These are phyloP conservation scores for Gossypium davidsonii DNA, from an alignment of 441 rosid species.

Conservation along the genomic window DNA sequence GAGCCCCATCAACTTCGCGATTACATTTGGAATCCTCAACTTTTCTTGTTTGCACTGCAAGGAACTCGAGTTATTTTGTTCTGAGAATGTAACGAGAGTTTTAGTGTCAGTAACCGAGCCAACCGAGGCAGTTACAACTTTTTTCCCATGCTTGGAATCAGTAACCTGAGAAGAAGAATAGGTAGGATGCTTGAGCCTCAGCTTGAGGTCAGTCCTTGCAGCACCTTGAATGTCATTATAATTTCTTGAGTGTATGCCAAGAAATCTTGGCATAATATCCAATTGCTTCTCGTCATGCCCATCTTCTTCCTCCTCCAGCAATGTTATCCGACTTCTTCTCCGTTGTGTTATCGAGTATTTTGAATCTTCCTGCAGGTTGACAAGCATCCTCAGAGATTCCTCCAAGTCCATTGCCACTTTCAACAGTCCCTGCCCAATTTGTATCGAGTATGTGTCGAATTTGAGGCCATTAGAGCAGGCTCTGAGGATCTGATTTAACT, in stretches of 20 bases:
- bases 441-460: conserved; percentile 59
- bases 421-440: conserved; percentile 66
- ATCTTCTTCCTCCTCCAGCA: conserved; percentile 47
- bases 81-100: conserved; percentile 23
- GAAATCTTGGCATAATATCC: conserved; percentile 34
- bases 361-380: conserved; percentile 65
- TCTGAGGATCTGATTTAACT: conserved; percentile 67
- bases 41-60: conserved; percentile 41
- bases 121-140: conserved; percentile 17
- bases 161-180: conserved; percentile 30
- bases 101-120: conserved; percentile 23
- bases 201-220: conserved; percentile 37
- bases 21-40: conserved; percentile 72
- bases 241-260: conserved; percentile 37
- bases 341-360: conserved; percentile 40
- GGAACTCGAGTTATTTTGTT: conserved; percentile 29
- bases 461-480: conserved; percentile 58
- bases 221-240: conserved; percentile 32
- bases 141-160: conserved; percentile 24
- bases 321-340: conserved; percentile 48
- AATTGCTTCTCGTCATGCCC: conserved; percentile 41
- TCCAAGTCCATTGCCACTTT: conserved; percentile 81
- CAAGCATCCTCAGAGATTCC: conserved; percentile 74
- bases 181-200: conserved; percentile 40
- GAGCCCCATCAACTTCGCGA: conserved; percentile 83